A percentile compares a stretch with the other conserved stretches of the same genome.
phyloP scores from a whole-genome alignment of 768 basidiomycete genomes.

The Sporobolomyces pararoseus region DNA sequence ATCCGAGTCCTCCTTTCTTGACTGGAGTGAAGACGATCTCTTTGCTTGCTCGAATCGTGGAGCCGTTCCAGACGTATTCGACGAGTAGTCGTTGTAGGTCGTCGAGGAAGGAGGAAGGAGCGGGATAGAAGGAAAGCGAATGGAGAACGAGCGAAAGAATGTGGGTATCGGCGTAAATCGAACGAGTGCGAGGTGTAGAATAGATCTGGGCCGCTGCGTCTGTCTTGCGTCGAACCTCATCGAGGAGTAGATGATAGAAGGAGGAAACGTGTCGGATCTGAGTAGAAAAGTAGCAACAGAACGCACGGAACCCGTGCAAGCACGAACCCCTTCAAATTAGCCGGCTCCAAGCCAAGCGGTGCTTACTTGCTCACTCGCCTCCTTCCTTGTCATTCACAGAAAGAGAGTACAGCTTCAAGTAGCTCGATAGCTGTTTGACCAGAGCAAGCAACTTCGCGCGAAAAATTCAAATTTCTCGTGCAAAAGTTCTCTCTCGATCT shows the following conservation, averaged over 20 bases:
- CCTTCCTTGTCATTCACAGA: no score
- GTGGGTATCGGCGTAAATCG: background rate
- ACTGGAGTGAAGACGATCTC: constrained; percentile 2
- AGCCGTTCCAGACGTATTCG: constrained; percentile 1
- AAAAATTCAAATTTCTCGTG: no score
- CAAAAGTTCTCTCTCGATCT: no score
- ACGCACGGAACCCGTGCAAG: no score
- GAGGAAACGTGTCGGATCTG: no score
- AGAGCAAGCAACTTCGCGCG: no score
- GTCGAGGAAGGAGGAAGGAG: background rate
- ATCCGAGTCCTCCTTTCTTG: background rate
- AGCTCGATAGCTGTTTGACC: no score
- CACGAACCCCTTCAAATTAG: no score
- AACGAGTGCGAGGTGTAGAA: background rate
- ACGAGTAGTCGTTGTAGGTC: background rate
- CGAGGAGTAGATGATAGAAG: constrained; percentile 4
- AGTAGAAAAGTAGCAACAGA: no score
- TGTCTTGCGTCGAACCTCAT: background rate
- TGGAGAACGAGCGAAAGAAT: constrained; percentile 6
- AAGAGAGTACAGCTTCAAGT: no score
- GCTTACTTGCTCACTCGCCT: no score
- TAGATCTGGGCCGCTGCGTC: background rate
- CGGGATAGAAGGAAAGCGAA: constrained; percentile 5
- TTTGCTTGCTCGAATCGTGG: background rate
- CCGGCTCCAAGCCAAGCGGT: no score